A percentile compares a stretch with the other conserved stretches of the same genome.
phyloP scores from a whole-genome alignment of 1,139 yeast species.

The Nakaseomyces nivariensis region DNA sequence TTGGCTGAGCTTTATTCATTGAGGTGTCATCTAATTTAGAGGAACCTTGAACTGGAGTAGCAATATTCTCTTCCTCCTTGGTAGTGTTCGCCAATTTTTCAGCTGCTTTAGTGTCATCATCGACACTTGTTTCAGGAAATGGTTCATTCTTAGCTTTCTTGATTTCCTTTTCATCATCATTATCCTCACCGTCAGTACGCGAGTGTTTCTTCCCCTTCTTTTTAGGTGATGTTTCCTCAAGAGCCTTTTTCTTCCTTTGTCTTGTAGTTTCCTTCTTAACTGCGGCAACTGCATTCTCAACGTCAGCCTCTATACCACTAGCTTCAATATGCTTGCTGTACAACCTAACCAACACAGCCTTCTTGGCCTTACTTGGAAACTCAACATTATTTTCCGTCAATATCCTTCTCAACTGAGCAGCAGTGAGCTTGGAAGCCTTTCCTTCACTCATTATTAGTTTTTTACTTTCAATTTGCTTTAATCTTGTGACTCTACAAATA shows the following conservation, averaged over 20 bases:
- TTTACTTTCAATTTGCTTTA: too few relatives aligned
- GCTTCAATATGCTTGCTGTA: slow-evolving; percentile 17
- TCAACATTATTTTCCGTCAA: slow-evolving; percentile 45
- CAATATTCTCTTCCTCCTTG: too few relatives aligned
- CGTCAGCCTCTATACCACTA: neutral
- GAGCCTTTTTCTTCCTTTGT: neutral
- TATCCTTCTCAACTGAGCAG: slow-evolving; percentile 46
- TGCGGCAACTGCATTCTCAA: neutral
- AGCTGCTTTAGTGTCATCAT: too few relatives aligned
- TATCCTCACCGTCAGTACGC: neutral
- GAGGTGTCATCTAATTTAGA: neutral
- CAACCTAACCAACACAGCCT: slow-evolving; percentile 44
- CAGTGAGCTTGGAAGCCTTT: slow-evolving; percentile 1
- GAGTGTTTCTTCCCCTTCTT: neutral
- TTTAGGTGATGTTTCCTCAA: neutral
- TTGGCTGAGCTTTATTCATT: too few relatives aligned
- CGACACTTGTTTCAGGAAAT: too few relatives aligned
- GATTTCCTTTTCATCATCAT: slow-evolving; percentile 4
- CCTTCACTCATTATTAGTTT: neutral
- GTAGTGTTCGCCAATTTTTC: too few relatives aligned
- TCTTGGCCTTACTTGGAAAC: slow-evolving; percentile 52
- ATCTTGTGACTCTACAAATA: too few relatives aligned
- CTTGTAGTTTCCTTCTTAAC: neutral
- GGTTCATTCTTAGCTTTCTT: slow-evolving; percentile 4
- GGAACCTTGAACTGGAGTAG: neutral